Conservation (phyloP, 1,139 yeast genomes). For the Debaryomyces singareniensis region DNA sequence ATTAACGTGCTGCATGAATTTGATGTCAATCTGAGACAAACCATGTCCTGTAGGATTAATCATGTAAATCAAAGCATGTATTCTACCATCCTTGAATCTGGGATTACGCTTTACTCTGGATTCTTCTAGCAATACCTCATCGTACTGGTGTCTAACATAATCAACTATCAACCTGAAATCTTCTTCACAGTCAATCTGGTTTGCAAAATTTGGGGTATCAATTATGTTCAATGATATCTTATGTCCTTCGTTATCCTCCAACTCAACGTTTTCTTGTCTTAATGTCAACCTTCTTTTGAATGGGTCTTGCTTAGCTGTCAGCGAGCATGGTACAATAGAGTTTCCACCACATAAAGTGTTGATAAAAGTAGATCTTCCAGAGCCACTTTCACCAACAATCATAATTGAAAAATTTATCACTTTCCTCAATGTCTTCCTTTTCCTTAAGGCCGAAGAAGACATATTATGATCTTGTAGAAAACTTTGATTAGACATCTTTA, state of each 20-base stretch:
- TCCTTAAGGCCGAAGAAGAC: conserved; percentile 41
- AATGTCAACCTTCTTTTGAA: conserved; percentile 36
- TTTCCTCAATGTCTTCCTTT: conserved; percentile 50
- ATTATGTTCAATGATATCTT: conserved; percentile 42
- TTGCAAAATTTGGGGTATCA: conserved; percentile 78
- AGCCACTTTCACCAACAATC: conserved; percentile 56
- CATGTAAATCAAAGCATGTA: conserved; percentile 41
- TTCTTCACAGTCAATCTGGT: conserved; percentile 45
- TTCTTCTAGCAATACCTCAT: conserved; percentile 45
- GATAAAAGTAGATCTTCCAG: conserved; percentile 57
- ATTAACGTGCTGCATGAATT: conserved; percentile 35
- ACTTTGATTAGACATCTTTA: conserved; percentile 3
- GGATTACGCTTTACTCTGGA: conserved; percentile 43
- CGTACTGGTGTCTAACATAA: conserved; percentile 44
- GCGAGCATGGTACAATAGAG: conserved; percentile 39
- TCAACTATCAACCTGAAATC: conserved; percentile 42
- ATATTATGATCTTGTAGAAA: conserved; percentile 12
- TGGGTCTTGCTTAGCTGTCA: conserved; percentile 39
- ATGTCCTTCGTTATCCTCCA: conserved; percentile 47
- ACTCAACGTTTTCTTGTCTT: conserved; percentile 45
- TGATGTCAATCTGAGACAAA: conserved; percentile 35
- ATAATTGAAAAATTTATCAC: conserved; percentile 50
- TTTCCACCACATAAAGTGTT: conserved; percentile 81
- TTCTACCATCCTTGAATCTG: conserved; percentile 42
- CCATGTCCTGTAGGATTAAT: conserved; percentile 47